A percentile compares a stretch with the other conserved stretches of the same genome.
These are phyloP conservation scores for Nosema granulosis DNA, from an alignment of 371 early-diverging fungal genomes.

Conservation along the genomic window DNA sequence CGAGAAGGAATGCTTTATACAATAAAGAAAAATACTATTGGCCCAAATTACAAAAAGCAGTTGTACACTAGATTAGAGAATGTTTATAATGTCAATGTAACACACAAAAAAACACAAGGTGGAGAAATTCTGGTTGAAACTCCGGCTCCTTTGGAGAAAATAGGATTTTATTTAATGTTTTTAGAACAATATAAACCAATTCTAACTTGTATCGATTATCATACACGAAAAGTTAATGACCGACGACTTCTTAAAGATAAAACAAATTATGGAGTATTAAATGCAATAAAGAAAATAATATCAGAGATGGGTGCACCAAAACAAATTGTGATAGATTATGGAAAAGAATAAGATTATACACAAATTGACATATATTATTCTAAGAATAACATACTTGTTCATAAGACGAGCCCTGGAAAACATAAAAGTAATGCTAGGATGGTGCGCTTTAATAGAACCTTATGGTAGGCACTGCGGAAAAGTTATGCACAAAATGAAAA, in stretches of 20 bases:
- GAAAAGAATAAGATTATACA: conserved; percentile 2
- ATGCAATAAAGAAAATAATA: not conserved
- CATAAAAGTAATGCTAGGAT: conserved; percentile 29
- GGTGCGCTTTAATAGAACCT: conserved; percentile 7
- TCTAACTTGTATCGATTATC: not conserved
- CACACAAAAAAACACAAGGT: conserved; percentile 9
- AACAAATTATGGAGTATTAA: too few relatives aligned
- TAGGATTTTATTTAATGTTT: not conserved
- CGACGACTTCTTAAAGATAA: too few relatives aligned
- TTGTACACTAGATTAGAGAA: not conserved
- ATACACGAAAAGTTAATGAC: not conserved
- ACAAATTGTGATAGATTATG: conserved; percentile 8
- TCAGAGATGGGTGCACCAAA: not conserved
- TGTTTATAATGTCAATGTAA: conserved; percentile 23
- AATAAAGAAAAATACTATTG: conserved; percentile 24
- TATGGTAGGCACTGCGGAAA: not conserved
- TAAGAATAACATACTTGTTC: not conserved
- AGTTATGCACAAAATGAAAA: not conserved
- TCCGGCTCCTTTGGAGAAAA: not conserved
- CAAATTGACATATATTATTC: not conserved
- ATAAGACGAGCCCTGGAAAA: not conserved
- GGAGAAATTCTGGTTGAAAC: not conserved
- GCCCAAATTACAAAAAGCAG: not conserved
- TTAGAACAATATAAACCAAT: not conserved
- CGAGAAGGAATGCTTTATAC: not conserved